These are phyloP conservation scores for Yamadazyma oceani DNA, from an alignment of 1,139 yeast genomes.

Conservation along the genomic window DNA sequence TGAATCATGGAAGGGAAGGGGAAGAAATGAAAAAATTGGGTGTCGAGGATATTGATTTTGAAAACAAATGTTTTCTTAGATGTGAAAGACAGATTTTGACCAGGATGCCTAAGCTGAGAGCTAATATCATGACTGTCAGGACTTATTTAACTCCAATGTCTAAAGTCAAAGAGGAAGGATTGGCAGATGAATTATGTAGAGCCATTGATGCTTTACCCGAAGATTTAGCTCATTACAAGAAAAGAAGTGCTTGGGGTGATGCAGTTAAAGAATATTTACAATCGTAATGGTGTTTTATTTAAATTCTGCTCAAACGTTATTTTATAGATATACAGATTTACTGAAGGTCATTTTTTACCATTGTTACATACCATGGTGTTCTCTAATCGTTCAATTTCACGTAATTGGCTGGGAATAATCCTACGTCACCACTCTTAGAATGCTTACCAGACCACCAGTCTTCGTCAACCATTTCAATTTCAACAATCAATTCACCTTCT, in stretches of 20 bases:
- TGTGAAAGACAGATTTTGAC: slow-evolving; percentile 44
- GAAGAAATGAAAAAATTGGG: slow-evolving; percentile 23
- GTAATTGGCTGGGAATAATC: slow-evolving; percentile 89
- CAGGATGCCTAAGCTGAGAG: slow-evolving; percentile 39
- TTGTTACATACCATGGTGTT: no score
- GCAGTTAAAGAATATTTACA: slow-evolving; percentile 52
- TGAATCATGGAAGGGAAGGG: slow-evolving; percentile 37
- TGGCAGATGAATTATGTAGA: slow-evolving; percentile 44
- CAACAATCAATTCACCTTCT: slow-evolving; percentile 79
- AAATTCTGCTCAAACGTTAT: no score
- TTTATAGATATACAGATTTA: slow-evolving; percentile 3
- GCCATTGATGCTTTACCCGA: slow-evolving; percentile 65
- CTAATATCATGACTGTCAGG: slow-evolving; percentile 41
- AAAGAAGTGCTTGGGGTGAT: slow-evolving; percentile 62
- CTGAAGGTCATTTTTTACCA: no score
- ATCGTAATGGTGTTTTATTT: slow-evolving; percentile 3
- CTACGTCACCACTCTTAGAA: slow-evolving; percentile 64
- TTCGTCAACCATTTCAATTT: slow-evolving; percentile 86
- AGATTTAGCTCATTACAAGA: slow-evolving; percentile 59
- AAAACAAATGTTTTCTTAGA: slow-evolving; percentile 35
- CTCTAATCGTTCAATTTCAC: slow-evolving; percentile 47
- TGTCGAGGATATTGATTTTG: slow-evolving; percentile 36
- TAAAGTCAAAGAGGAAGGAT: slow-evolving; percentile 36
- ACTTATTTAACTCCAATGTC: slow-evolving; percentile 42
- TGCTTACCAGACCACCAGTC: slow-evolving; percentile 96